phyloP scores from a whole-genome alignment of 768 basidiomycete genomes.

The Suillus occidentalis region DNA sequence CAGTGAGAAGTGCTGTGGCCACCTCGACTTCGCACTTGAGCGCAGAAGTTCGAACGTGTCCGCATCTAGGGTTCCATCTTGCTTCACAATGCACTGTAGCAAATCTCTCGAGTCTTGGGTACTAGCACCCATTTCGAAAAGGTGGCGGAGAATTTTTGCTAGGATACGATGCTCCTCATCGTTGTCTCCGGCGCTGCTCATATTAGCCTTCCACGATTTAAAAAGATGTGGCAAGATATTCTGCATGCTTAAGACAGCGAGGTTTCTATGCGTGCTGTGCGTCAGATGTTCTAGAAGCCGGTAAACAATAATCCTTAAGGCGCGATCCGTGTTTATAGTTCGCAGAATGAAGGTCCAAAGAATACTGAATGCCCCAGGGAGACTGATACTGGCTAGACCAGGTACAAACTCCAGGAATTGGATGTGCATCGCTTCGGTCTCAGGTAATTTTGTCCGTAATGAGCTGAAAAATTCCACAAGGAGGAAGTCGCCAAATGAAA shows the following conservation, averaged over 20 bases:
- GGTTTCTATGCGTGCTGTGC: conserved; percentile 64
- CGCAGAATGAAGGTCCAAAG: conserved; percentile 52
- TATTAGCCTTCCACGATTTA: conserved; percentile 27
- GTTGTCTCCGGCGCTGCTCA: conserved; percentile 25
- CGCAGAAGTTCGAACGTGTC: conserved; percentile 73
- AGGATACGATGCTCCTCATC: conserved; percentile 52
- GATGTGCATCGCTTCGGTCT: conserved; percentile 41
- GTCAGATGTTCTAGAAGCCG: conserved; percentile 66
- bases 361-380: conserved; percentile 61
- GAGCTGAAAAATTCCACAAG: conserved; percentile 54
- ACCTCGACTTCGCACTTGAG: conserved; percentile 68
- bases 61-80: conserved; percentile 51
- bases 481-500: conserved; percentile 67
- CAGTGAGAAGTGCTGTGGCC: conserved; percentile 78
- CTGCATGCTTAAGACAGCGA: conserved; percentile 60
- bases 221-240: conserved; percentile 54
- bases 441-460: conserved; percentile 36
- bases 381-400: conserved; percentile 49
- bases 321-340: conserved; percentile 32
- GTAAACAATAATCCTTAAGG: conserved; percentile 53
- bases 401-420: conserved; percentile 41
- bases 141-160: conserved; percentile 61
- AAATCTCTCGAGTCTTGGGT: conserved; percentile 63
- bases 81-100: conserved; percentile 55
- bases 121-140: conserved; percentile 75